Conservation (phyloP, 306 rosid genomes). For the Cyamopsis tetragonoloba region DNA sequence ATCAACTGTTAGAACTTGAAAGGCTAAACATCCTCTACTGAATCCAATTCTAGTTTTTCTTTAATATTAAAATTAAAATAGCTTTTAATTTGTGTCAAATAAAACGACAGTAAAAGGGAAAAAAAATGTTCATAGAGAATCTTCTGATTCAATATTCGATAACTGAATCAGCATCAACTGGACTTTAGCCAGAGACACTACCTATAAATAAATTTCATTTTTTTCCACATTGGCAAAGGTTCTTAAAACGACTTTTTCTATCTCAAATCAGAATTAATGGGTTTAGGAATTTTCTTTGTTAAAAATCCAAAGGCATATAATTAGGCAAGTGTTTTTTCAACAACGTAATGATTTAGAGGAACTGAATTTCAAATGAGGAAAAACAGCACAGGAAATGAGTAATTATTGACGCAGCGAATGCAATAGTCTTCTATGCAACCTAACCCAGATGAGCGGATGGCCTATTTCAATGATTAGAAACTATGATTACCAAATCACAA, state of each 20-base stretch:
- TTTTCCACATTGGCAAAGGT: background rate
- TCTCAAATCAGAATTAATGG: background rate
- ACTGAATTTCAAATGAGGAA: background rate
- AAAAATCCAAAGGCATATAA: background rate
- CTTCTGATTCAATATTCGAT: background rate
- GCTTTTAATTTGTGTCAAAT: background rate
- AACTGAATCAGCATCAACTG: slow-evolving; percentile 1
- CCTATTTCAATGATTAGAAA: background rate
- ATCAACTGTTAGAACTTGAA: slow-evolving; percentile 12
- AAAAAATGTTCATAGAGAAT: background rate
- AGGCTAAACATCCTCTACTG: background rate
- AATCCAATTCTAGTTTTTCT: background rate
- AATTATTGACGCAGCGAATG: background rate
- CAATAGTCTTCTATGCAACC: background rate
- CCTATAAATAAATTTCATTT: background rate
- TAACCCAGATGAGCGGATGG: slow-evolving; percentile 3
- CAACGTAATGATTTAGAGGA: background rate
- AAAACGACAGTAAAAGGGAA: background rate
- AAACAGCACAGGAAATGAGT: background rate
- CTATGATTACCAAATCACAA: background rate
- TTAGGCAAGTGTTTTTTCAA: background rate
- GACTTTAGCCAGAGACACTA: slow-evolving; percentile 5
- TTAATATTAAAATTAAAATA: background rate
- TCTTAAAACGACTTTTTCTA: slow-evolving; percentile 1
- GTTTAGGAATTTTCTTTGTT: background rate